Conservation (phyloP, 2,329 filamentous ascomycete species). For the Penicillium sp. region DNA sequence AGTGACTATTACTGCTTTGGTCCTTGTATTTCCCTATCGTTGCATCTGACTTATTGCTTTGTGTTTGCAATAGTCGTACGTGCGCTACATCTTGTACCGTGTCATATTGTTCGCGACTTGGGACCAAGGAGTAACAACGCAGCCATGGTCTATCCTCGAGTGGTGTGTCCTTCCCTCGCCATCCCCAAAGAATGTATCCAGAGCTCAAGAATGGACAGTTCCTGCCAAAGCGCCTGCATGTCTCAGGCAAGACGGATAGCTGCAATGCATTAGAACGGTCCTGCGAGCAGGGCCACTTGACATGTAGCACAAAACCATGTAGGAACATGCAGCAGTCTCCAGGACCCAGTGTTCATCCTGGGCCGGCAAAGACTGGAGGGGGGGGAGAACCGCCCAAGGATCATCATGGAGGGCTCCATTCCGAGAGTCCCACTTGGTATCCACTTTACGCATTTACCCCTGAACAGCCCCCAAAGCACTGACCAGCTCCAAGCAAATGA, state of each 20-base stretch:
- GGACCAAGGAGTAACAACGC: background rate
- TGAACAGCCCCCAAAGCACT: constrained; percentile 25
- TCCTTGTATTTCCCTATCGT: background rate
- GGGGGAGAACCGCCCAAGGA: constrained; percentile 6
- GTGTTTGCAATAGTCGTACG: background rate
- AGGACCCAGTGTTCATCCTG: constrained; percentile 17
- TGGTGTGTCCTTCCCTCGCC: background rate
- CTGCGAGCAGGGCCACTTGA: background rate
- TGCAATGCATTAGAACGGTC: background rate
- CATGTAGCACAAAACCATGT: background rate
- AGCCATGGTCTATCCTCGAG: background rate
- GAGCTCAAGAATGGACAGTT: background rate
- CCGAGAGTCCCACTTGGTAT: constrained; percentile 20
- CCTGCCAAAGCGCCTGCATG: background rate
- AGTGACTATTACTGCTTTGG: background rate
- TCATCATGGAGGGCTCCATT: constrained; percentile 17
- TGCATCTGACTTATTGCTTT: background rate
- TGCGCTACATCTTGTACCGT: background rate
- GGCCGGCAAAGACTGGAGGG: constrained; percentile 6
- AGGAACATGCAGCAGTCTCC: background rate
- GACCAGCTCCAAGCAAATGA: constrained; percentile 20
- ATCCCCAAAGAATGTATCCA: background rate
- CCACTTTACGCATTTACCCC: constrained; percentile 31
- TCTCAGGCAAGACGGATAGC: constrained; percentile 1
- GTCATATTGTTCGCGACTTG: background rate